Evolutionary conservation across 768 basidiomycete genomes (phyloP).

Genomic region (Lactarius sp.): DNA sequence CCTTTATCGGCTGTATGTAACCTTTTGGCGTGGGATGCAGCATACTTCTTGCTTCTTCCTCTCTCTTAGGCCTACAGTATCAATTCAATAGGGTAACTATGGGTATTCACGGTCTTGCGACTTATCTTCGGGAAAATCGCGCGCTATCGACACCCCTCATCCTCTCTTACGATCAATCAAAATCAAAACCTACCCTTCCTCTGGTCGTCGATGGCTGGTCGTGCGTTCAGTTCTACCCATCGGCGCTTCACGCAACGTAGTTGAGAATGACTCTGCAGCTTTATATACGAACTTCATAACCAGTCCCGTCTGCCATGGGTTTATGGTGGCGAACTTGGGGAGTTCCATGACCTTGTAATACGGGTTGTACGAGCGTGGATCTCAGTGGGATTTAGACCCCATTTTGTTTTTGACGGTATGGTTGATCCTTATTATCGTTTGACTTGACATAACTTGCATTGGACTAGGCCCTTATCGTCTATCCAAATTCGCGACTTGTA

Average conservation of each 20-base stretch:
- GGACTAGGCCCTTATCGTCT: constrained; percentile 58
- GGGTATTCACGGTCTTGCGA: constrained; percentile 51
- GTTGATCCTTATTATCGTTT: constrained; percentile 6
- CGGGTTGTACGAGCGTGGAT: constrained; percentile 63
- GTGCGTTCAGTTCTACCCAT: constrained; percentile 52
- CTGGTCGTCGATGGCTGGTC: constrained; percentile 84
- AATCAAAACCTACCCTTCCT: constrained; percentile 31
- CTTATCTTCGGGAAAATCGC: constrained; percentile 45
- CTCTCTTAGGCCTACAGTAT: background rate
- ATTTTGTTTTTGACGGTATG: constrained; percentile 83
- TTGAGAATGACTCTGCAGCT: constrained; percentile 39
- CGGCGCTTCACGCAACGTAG: constrained; percentile 12
- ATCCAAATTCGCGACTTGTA: constrained; percentile 67
- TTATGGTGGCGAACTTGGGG: constrained; percentile 75
- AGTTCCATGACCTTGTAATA: constrained; percentile 46
- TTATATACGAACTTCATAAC: constrained; percentile 66
- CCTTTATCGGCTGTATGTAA: background rate
- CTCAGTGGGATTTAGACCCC: constrained; percentile 53
- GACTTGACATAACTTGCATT: background rate
- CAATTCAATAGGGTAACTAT: constrained; percentile 28
- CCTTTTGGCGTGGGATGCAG: background rate
- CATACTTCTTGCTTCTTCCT: background rate
- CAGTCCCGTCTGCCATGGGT: constrained; percentile 71
- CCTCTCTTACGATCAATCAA: constrained; percentile 27
- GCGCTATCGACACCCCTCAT: constrained; percentile 37